Evolutionary conservation across 805 yeast species (phyloP), one percentile per base, ranked within the genome.

Genomic region (Lachancea cidri): DNA sequence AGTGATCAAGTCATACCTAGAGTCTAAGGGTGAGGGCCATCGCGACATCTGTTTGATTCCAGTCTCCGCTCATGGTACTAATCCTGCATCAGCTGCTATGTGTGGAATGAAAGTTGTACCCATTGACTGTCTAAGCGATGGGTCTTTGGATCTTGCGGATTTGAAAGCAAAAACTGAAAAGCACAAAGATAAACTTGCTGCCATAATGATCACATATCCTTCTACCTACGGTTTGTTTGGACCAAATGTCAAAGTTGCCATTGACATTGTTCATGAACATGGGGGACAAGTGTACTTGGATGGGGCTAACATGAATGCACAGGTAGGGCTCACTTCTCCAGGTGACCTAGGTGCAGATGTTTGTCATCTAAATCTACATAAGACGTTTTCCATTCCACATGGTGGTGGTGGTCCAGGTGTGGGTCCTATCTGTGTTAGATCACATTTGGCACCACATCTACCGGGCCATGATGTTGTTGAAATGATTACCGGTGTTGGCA

Each of bases 321-420:
- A 93, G 68, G 95, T 93, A 36, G 98, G 98, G 11, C 73, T 93
- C 45, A 91, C 98, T 0, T 85, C 95, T 5, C 98, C 98, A 7
- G 98, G 98, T 44, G 97, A 88, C 59, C 70, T 93, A 53, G 98
- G 97, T 39, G 98, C 98, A 9, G 98, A 93, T 67, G 98, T 93
- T 32, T 93, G 98, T 65, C 98, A 93, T 58, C 75, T 93, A 70
- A 93, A 93, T 64, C 73, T 93, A 60, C 98, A 93, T 72, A 93
- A 93, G 70, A 93, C 98, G 1, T 93, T 93, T 72, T 88, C 97
- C 35, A 87, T 93, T 58, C 94, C 96, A 41, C 98, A 93, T 58
- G 98, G 98, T 58, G 98, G 98, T 60, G 98, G 98, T 62, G 98
- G 98, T 33, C 98, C 98, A 32, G 98, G 98, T 60, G 95, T 88